These are phyloP conservation scores for Inga laurina DNA, from an alignment of 306 rosid species.

Conservation along the genomic window DNA sequence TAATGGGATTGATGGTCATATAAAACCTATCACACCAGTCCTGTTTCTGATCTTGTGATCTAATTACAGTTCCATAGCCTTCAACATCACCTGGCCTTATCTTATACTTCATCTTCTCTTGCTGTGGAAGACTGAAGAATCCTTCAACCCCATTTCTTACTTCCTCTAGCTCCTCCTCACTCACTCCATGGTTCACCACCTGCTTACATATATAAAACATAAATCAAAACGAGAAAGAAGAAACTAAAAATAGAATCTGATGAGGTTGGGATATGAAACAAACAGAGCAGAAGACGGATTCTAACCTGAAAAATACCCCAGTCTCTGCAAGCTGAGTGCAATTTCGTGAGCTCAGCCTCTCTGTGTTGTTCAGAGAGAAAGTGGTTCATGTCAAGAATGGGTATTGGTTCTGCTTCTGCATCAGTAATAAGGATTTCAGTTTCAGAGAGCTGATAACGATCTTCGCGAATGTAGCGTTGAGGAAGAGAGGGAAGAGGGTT, in stretches of 20 bases:
- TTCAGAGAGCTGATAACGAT: slow-evolving; percentile 23
- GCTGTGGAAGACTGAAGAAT: slow-evolving; percentile 55
- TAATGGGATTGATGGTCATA: slow-evolving; percentile 49
- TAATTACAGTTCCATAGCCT: slow-evolving; percentile 59
- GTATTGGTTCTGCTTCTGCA: slow-evolving; percentile 29
- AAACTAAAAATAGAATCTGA: not conserved
- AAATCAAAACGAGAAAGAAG: not conserved
- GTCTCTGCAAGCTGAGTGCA: slow-evolving; percentile 55
- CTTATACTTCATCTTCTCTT: slow-evolving; percentile 54
- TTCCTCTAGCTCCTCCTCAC: slow-evolving; percentile 31
- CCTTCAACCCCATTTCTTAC: slow-evolving; percentile 52
- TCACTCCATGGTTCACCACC: slow-evolving; percentile 75
- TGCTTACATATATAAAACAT: not conserved
- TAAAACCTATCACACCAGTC: slow-evolving; percentile 73
- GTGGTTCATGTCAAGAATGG: slow-evolving; percentile 44
- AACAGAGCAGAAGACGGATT: not conserved
- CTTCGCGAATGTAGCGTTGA: slow-evolving; percentile 34
- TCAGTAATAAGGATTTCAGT: not conserved
- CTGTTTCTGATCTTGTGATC: slow-evolving; percentile 43
- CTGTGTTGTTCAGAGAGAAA: slow-evolving; percentile 30
- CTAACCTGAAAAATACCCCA: slow-evolving; percentile 79
- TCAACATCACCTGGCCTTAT: slow-evolving; percentile 55
- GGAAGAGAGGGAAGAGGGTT: slow-evolving; percentile 34
- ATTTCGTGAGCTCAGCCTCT: slow-evolving; percentile 45
- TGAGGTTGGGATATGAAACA: not conserved